Evolutionary conservation across 1,139 yeast genomes (phyloP).

Genomic region (Candida neerlandica): DNA sequence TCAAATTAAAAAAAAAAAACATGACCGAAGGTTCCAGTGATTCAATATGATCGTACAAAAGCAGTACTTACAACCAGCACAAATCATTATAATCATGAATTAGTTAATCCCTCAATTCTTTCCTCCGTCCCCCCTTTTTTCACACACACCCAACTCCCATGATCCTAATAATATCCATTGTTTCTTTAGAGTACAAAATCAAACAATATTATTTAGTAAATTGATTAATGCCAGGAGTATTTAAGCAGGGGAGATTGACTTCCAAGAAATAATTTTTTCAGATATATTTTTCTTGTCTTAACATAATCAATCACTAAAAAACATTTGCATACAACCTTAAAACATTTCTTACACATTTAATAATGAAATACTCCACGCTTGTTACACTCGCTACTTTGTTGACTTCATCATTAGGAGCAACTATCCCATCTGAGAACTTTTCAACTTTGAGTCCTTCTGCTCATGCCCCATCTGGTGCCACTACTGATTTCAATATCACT

Average conservation of each 20-base stretch:
- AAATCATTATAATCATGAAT: neutral
- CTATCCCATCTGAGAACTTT: slow-evolving; percentile 73
- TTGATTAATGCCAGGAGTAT: neutral
- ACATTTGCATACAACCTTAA: neutral
- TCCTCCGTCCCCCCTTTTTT: neutral
- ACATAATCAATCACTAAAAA: neutral
- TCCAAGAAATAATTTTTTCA: neutral
- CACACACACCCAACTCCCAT: no score
- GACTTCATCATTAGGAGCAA: slow-evolving; percentile 49
- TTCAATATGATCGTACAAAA: neutral
- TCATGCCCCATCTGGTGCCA: slow-evolving; percentile 54
- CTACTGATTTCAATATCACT: slow-evolving; percentile 58
- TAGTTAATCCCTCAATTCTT: neutral
- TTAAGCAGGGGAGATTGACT: slow-evolving; percentile 3
- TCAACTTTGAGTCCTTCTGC: slow-evolving; percentile 68
- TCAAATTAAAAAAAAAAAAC: neutral
- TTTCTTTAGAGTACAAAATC: neutral
- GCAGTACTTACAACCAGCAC: slow-evolving; percentile 1
- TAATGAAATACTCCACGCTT: slow-evolving; percentile 32
- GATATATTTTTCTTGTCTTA: neutral
- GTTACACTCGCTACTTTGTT: slow-evolving; percentile 30
- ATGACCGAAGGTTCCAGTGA: slow-evolving; percentile 2
- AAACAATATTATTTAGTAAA: neutral
- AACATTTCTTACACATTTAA: neutral
- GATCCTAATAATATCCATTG: neutral